Conservation (phyloP, 2,329 filamentous ascomycete genomes). For the Neofusicoccum sp. region DNA sequence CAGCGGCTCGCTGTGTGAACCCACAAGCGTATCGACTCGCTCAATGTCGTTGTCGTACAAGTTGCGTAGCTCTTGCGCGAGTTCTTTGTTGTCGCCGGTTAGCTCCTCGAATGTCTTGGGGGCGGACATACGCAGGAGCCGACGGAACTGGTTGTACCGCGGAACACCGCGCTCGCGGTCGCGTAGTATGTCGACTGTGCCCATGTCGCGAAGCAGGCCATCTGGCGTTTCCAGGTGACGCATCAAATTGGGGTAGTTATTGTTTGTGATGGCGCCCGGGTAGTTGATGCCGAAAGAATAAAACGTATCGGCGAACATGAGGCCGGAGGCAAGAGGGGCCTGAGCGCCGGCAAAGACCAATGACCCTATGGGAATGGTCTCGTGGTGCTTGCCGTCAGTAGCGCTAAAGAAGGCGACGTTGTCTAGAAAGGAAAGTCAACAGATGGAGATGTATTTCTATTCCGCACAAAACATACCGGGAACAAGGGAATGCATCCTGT, state of each 20-base stretch:
- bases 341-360: constrained; percentile 36
- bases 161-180: constrained; percentile 50
- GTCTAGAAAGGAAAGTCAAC: constrained; percentile 15
- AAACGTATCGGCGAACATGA: constrained; percentile 28
- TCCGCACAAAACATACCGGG: constrained; percentile 19
- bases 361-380: constrained; percentile 32
- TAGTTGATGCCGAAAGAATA: constrained; percentile 51
- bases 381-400: constrained; percentile 27
- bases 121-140: constrained; percentile 41
- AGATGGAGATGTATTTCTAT: too few species aligned
- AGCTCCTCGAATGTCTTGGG: constrained; percentile 41
- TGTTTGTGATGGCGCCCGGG: constrained; percentile 46
- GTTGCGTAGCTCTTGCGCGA: constrained; percentile 38
- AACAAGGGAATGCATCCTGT: constrained; percentile 45
- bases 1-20: constrained; percentile 44
- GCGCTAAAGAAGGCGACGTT: constrained; percentile 38
- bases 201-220: constrained; percentile 43
- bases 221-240: constrained; percentile 43
- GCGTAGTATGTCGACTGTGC: constrained; percentile 48
- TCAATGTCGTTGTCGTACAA: constrained; percentile 45
- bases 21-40: constrained; percentile 44
- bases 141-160: constrained; percentile 47
- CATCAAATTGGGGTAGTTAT: constrained; percentile 43
- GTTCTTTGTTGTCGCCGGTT: constrained; percentile 38
- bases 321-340: constrained; percentile 27